Evolutionary conservation across 257 asterid species (phyloP).

Genomic region (Salvia hispanica): DNA sequence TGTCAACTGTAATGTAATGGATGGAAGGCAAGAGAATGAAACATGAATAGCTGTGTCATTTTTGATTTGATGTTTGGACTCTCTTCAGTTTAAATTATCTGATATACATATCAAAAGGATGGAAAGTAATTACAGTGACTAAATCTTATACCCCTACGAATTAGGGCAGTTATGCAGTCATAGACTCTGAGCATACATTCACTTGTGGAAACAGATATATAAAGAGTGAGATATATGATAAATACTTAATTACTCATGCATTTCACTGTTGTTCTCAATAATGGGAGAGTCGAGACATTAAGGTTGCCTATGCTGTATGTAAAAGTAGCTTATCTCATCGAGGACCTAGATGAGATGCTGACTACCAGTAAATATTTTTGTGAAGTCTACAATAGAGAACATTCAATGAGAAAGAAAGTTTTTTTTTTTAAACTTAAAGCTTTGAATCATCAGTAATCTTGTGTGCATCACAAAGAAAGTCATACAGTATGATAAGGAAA

Average conservation of each 20-base stretch:
- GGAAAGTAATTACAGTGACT: neutral
- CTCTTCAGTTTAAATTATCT: constrained; percentile 14
- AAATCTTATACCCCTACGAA: constrained; percentile 4
- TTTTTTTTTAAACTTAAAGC: neutral
- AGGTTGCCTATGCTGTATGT: constrained; percentile 1
- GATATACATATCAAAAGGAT: no score
- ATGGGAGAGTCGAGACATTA: constrained; percentile 2
- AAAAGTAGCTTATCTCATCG: constrained; percentile 9
- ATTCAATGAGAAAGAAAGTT: neutral
- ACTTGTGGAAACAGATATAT: neutral
- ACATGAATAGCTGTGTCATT: neutral
- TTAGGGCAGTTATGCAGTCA: constrained; percentile 18
- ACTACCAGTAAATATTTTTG: neutral
- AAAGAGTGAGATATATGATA: neutral
- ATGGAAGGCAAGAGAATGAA: neutral
- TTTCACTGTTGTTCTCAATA: constrained; percentile 12
- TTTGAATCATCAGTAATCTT: neutral
- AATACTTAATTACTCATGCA: neutral
- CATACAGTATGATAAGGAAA: constrained; percentile 8
- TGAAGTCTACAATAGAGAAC: constrained; percentile 20
- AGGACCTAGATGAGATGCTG: neutral
- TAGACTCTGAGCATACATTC: constrained; percentile 7
- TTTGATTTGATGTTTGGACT: constrained; percentile 11
- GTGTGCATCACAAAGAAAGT: constrained; percentile 15
- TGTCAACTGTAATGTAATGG: neutral